Evolutionary conservation across 257 asterid genomes (phyloP), one percentile per base, ranked within the genome.

Genomic region (Coffea eugenioides): DNA sequence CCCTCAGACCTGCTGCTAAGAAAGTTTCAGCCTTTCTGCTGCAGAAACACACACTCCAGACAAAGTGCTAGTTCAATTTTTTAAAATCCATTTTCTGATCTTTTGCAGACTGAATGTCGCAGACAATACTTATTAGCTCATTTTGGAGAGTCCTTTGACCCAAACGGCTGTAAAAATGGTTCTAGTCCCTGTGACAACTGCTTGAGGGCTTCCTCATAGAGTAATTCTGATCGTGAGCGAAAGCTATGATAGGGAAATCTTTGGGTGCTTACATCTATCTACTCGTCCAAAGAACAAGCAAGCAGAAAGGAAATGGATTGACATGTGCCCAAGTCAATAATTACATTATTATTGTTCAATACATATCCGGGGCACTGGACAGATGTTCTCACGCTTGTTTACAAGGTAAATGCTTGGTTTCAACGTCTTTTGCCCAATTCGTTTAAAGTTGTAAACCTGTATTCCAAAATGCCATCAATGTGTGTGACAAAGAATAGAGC

Each of bases 151-250:
- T 77, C 88, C 76, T 85, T 89, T 69, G 90, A 94, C 75, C 83
- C 87, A 39, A 85, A 43, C 77, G 83, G 81, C 80, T 96, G 99
- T 88, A 94, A 80, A 87, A 78, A 76, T 81, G 95, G 97, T 67
- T 85, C 95, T 49, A 94, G 82, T 85, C 97, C 98, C 59, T 96
- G 99, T 81, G 99, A 96, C 83, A 96, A 91, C 84, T 96, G 99
- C 90, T 97, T 89, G 80, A 92, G 89, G 88, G 61, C 82, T 82
- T 78, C 89, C 77, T 83, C 67, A 54, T 86, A 89, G 87, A 78
- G 79, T 65, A 31, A 41, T 56, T 45, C 41, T 13, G n/a, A 78
- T 66, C 23, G 13, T 27, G 9, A 61, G 41, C 21, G 54, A 67
- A 59, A 23, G 71, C 16, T 41, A 15, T 11, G 56, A 20, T n/a